phyloP scores from a whole-genome alignment of 345 rosid species.

The Melastoma malabathricum region DNA sequence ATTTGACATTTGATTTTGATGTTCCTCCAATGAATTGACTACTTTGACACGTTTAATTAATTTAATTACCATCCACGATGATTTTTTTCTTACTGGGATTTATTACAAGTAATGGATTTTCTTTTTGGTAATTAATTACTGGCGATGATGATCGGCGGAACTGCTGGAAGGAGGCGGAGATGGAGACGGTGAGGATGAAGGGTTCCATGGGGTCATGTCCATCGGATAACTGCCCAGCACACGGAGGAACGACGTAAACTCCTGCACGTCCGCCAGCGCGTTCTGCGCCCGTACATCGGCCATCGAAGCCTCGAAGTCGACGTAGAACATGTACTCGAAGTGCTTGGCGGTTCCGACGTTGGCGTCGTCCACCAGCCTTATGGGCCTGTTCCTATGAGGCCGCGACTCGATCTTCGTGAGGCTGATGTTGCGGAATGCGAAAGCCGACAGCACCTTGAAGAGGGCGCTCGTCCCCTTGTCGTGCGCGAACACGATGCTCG shows the following conservation, averaged over 20 bases:
- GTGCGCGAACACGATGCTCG: conserved; percentile 94
- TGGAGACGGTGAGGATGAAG: conserved; percentile 3
- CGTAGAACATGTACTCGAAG: conserved; percentile 83
- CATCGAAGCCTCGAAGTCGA: conserved; percentile 95
- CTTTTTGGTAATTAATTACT: neutral
- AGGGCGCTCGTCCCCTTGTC: conserved; percentile 86
- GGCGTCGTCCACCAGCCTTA: conserved; percentile 65
- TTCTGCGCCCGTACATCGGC: conserved; percentile 89
- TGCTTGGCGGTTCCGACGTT: conserved; percentile 71
- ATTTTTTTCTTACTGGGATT: no score
- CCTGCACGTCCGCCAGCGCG: conserved; percentile 97
- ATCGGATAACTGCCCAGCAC: conserved; percentile 96
- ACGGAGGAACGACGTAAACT: conserved; percentile 90
- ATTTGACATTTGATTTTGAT: no score
- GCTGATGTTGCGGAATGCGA: conserved; percentile 81
- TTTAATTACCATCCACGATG: no score
- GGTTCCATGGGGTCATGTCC: conserved; percentile 98
- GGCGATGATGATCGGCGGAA: neutral
- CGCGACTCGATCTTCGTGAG: conserved; percentile 89
- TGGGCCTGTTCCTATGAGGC: conserved; percentile 76
- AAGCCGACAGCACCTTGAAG: conserved; percentile 85
- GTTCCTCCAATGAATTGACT: no score
- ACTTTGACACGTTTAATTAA: no score
- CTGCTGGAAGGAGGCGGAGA: no score
- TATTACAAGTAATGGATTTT: no score